Conservation (phyloP, 495 filamentous ascomycete genomes). For the Penicillium nucicola region DNA sequence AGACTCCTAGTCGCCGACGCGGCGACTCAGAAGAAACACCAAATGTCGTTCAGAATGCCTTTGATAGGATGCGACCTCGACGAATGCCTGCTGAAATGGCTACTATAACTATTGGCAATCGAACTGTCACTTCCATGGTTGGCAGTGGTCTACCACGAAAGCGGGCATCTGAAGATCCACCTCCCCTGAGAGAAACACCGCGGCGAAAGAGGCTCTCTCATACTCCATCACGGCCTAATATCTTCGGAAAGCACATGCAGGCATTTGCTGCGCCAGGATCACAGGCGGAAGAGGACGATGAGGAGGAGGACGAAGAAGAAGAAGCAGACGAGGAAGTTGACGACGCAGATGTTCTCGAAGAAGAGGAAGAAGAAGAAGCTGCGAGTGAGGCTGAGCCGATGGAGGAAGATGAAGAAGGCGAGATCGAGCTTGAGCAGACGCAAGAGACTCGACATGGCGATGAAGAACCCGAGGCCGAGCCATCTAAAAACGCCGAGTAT, state of each 20-base stretch:
- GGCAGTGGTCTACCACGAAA: constrained; percentile 47
- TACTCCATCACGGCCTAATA: constrained; percentile 40
- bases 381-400: constrained; percentile 18
- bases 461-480: constrained; percentile 12
- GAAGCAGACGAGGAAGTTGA: constrained; percentile 30
- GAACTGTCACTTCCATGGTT: constrained; percentile 63
- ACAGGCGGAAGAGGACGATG: constrained; percentile 29
- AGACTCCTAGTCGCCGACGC: constrained; percentile 5
- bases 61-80: constrained; percentile 64
- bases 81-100: constrained; percentile 67
- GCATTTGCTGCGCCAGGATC: constrained; percentile 72
- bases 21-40: constrained; percentile 29
- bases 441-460: constrained; percentile 6
- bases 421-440: constrained; percentile 14
- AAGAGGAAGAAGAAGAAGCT: constrained; percentile 22
- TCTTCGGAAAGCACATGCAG: constrained; percentile 66
- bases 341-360: constrained; percentile 29
- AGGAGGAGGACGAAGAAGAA: constrained; percentile 26
- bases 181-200: constrained; percentile 9
- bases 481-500: constrained; percentile 8
- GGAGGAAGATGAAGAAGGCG: constrained; percentile 15
- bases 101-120: constrained; percentile 84
- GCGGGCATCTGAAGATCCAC: constrained; percentile 22
- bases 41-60: constrained; percentile 58
- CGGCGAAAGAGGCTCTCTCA: constrained; percentile 36